Conservation (phyloP, 192 early-diverging fungal genomes). For the Backusella westeae region DNA sequence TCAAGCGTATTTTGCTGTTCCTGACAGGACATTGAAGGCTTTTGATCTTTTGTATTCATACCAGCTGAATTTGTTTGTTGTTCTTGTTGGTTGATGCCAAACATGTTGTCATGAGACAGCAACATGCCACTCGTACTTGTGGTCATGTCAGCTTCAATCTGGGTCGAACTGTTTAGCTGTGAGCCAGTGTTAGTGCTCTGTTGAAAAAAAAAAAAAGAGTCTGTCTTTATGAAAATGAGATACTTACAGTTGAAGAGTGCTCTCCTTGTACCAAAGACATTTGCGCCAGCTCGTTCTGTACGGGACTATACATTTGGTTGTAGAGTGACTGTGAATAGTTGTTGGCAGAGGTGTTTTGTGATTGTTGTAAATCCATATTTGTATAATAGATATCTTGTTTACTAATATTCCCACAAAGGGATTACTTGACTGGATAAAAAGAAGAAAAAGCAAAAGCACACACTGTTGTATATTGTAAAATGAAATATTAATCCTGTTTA, state of each 20-base stretch:
- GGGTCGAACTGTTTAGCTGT: not conserved
- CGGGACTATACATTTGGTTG: not conserved
- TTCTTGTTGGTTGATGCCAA: not conserved
- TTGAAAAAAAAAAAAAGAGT: not conserved
- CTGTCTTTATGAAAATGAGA: not conserved
- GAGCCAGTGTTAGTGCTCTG: too few species aligned
- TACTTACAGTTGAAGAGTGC: not conserved
- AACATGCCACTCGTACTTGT: not conserved
- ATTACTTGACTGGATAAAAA: not conserved
- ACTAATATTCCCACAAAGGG: constrained; percentile 3
- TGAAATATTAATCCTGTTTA: too few species aligned
- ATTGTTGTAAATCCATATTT: not conserved
- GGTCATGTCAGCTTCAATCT: not conserved
- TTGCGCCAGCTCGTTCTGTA: not conserved
- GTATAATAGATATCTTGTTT: not conserved
- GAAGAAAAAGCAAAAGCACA: too few species aligned
- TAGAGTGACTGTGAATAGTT: not conserved
- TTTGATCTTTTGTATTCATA: not conserved
- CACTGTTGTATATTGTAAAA: too few species aligned
- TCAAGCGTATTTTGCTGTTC: not conserved
- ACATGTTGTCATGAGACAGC: constrained; percentile 2
- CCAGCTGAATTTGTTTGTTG: not conserved
- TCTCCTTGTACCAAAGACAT: not conserved
- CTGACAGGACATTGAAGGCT: not conserved
- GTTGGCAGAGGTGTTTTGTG: not conserved